Conservation (phyloP, 2,329 filamentous ascomycete genomes). For the Colletotrichum graminicola region DNA sequence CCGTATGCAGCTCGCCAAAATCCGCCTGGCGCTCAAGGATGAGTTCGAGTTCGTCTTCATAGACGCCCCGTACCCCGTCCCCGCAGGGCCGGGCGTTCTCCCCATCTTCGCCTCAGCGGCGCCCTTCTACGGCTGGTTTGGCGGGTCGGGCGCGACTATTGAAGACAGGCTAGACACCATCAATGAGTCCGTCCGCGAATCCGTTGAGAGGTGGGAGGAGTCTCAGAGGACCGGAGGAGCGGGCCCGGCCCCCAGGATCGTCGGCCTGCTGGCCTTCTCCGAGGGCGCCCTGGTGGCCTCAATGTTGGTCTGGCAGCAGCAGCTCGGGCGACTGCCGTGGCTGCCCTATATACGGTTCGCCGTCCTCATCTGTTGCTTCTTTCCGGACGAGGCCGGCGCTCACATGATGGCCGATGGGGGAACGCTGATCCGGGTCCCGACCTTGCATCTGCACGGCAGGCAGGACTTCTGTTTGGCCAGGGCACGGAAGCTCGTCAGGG, state of each 20-base stretch:
- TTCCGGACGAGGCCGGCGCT: background rate
- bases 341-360: background rate
- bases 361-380: background rate
- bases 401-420: background rate
- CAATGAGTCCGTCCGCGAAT: background rate
- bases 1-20: background rate
- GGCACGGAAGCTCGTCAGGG: background rate
- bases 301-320: slow-evolving; percentile 1
- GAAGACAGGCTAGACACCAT: background rate
- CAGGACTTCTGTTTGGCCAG: background rate
- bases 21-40: background rate
- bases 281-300: slow-evolving; percentile 6
- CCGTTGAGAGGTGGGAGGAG: background rate
- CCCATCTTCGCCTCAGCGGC: background rate
- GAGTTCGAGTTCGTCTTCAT: slow-evolving; percentile 8
- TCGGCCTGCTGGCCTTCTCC: background rate
- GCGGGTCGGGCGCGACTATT: background rate
- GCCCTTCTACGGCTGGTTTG: background rate
- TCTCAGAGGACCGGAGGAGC: background rate
- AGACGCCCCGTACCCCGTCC: background rate
- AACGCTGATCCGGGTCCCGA: background rate
- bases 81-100: background rate
- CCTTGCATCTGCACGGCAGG: background rate
- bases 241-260: background rate
- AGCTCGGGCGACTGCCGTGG: background rate